These are phyloP conservation scores for Amphichorda felina DNA, from an alignment of 2,329 filamentous ascomycete species.

Conservation along the genomic window DNA sequence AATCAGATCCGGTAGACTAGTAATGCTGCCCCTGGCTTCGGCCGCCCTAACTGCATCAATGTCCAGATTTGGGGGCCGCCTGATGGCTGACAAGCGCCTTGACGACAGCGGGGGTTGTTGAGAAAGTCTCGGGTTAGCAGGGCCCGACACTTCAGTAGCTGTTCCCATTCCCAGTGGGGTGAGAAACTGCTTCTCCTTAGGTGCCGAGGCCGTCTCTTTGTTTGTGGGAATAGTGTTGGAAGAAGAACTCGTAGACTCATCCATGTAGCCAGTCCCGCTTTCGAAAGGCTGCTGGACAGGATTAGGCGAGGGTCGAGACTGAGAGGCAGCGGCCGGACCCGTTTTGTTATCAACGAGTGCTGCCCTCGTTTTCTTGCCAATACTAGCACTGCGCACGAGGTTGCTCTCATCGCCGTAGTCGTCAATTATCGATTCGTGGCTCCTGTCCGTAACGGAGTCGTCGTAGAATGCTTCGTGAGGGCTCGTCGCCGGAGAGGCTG, in stretches of 20 bases:
- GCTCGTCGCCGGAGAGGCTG: conserved; percentile 27
- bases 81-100: conserved; percentile 41
- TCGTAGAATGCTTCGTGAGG: conserved; percentile 38
- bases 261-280: conserved; percentile 32
- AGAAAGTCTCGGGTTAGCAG: not conserved
- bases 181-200: not conserved
- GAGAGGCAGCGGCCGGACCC: not conserved
- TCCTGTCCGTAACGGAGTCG: conserved; percentile 34
- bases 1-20: conserved; percentile 86
- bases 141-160: conserved; percentile 4
- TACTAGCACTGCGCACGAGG: conserved; percentile 48
- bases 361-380: conserved; percentile 48
- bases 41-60: conserved; percentile 72
- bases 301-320: conserved; percentile 17
- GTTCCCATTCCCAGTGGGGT: conserved; percentile 3
- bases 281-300: conserved; percentile 26
- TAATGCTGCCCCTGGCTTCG: conserved; percentile 78
- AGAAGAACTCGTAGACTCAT: conserved; percentile 33
- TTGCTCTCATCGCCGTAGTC: conserved; percentile 43
- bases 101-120: conserved; percentile 1
- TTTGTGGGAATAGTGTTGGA: conserved; percentile 21
- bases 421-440: conserved; percentile 24
- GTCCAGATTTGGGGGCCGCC: conserved; percentile 62
- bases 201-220: conserved; percentile 4
- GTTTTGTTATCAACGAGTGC: conserved; percentile 33